A percentile compares a stretch with the other conserved stretches of the same genome.
phyloP scores from a whole-genome alignment of 208 protist genomes.

The Vickermania spadyakhi region DNA sequence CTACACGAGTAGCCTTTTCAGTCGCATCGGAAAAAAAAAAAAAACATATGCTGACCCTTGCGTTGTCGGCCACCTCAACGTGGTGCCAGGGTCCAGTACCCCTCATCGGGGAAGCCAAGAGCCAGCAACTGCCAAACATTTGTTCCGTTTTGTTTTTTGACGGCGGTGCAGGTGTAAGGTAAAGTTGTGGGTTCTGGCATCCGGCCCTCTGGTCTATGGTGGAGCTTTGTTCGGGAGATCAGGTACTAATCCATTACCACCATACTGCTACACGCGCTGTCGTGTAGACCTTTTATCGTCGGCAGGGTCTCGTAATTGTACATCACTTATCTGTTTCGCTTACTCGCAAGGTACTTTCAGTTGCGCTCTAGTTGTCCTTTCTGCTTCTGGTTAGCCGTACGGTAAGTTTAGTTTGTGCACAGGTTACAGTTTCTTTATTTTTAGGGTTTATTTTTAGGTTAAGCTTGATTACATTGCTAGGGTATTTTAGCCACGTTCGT shows the following conservation, averaged over 20 bases:
- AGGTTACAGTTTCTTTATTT: neutral
- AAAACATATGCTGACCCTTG: too few relatives aligned
- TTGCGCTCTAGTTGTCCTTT: neutral
- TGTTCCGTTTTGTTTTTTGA: too few relatives aligned
- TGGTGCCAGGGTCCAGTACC: neutral
- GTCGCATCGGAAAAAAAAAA: too few relatives aligned
- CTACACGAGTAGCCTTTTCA: too few relatives aligned
- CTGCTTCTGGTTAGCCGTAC: neutral
- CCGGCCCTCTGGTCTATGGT: neutral
- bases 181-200: neutral
- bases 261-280: neutral
- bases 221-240: neutral
- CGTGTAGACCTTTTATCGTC: neutral
- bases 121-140: neutral
- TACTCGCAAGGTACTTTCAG: neutral
- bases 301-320: neutral
- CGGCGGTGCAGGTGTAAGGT: neutral
- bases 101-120: conserved; percentile 1
- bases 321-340: neutral
- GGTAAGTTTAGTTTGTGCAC: neutral
- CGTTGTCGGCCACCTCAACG: neutral
- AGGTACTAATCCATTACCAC: neutral
- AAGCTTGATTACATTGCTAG: neutral
- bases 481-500: neutral
- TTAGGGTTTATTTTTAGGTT: neutral